Percentiles rank a stretch among this genome's conserved stretches.
These are phyloP conservation scores for Neopestalotiopsis rosae DNA, from an alignment of 2,329 filamentous ascomycete species.

Conservation along the genomic window DNA sequence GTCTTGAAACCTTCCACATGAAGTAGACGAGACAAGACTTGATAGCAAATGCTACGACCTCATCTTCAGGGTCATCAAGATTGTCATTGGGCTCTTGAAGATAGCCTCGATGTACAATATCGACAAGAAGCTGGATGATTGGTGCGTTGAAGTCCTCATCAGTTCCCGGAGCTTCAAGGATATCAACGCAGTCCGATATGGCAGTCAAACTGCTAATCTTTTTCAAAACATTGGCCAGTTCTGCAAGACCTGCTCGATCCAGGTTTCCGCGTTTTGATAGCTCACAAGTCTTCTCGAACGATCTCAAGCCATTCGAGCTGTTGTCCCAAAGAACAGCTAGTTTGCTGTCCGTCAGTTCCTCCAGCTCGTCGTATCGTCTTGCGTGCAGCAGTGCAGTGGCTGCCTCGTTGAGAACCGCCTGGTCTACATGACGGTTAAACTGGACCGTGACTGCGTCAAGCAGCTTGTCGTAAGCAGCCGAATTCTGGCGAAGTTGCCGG, in stretches of 20 bases:
- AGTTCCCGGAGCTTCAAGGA: conserved; percentile 69
- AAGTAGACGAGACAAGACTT: conserved; percentile 86
- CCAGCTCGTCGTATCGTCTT: conserved; percentile 83
- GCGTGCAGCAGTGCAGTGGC: conserved; percentile 84
- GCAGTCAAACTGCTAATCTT: conserved; percentile 82
- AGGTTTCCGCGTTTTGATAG: conserved; percentile 75
- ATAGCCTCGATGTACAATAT: conserved; percentile 76
- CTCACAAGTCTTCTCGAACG: conserved; percentile 73
- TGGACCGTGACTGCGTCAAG: conserved; percentile 93
- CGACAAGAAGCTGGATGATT: conserved; percentile 72
- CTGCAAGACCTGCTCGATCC: conserved; percentile 66
- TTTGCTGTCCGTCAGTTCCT: conserved; percentile 83
- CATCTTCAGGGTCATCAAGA: conserved; percentile 78
- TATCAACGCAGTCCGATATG: conserved; percentile 77
- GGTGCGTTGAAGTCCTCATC: conserved; percentile 52
- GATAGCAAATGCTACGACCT: conserved; percentile 77
- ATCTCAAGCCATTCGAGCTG: conserved; percentile 73
- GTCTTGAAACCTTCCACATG: conserved; percentile 82
- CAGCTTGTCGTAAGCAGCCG: conserved; percentile 78
- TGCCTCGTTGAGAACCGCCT: conserved; percentile 83
- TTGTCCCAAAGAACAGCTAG: conserved; percentile 87
- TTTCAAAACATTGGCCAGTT: conserved; percentile 75
- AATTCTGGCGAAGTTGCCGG: conserved; percentile 85
- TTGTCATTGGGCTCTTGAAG: conserved; percentile 72
- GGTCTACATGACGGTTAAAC: conserved; percentile 90